Percentiles rank a stretch among this genome's conserved stretches.
phyloP scores from a whole-genome alignment of 2,329 filamentous ascomycete genomes.

The Biscogniauxia marginata region DNA sequence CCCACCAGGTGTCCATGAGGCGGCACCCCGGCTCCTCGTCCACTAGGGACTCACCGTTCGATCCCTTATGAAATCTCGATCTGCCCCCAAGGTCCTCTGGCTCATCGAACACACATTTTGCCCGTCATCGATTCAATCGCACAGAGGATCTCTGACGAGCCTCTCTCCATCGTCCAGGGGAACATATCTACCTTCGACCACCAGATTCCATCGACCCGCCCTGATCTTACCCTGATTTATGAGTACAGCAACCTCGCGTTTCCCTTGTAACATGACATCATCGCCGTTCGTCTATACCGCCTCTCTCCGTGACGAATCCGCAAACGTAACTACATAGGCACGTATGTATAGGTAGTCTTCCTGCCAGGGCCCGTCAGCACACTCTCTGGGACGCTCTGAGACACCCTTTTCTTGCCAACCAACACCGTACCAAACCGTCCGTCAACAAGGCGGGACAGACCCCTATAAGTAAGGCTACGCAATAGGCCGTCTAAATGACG shows the following conservation, averaged over 20 bases:
- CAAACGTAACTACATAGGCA: too few relatives aligned
- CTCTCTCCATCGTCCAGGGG: not conserved
- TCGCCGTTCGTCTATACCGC: conserved; percentile 1
- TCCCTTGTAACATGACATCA: conserved; percentile 22
- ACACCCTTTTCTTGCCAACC: not conserved
- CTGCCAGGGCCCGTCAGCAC: not conserved
- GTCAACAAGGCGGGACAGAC: not conserved
- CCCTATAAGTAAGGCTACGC: not conserved
- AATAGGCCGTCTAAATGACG: not conserved
- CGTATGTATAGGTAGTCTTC: not conserved
- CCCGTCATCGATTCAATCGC: conserved; percentile 10
- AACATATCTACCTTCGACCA: not conserved
- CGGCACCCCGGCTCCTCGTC: conserved; percentile 3
- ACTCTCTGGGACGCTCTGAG: not conserved
- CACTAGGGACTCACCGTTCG: conserved; percentile 11
- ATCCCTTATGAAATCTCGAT: conserved; percentile 25
- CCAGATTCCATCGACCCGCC: conserved; percentile 8
- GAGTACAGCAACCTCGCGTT: conserved; percentile 16
- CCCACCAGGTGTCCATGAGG: not conserved
- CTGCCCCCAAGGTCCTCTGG: conserved; percentile 8
- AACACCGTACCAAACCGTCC: not conserved
- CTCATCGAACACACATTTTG: conserved; percentile 4
- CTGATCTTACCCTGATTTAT: conserved; percentile 3
- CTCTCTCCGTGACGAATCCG: not conserved
- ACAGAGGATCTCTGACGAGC: conserved; percentile 4